Conservation (phyloP, 2,329 filamentous ascomycete species). For the Fusarium cicatricum region DNA sequence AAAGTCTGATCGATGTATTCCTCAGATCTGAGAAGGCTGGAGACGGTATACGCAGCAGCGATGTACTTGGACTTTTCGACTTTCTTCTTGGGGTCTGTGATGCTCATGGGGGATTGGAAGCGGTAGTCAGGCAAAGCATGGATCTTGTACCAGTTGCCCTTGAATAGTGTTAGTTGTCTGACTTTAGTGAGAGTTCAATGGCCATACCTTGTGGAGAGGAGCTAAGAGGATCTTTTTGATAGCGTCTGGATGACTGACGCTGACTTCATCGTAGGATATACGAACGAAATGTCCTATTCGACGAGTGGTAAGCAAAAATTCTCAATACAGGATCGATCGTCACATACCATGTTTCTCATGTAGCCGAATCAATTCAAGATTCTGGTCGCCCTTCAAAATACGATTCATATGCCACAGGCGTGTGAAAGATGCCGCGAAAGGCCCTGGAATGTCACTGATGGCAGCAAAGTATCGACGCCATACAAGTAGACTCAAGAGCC, state of each 20-base stretch:
- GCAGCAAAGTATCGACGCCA: slow-evolving; percentile 1
- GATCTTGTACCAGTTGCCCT: slow-evolving; percentile 23
- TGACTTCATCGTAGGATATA: slow-evolving; percentile 7
- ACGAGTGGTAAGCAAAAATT: too few species aligned
- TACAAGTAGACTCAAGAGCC: slow-evolving; percentile 10
- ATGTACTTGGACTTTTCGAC: slow-evolving; percentile 13
- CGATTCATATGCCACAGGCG: slow-evolving; percentile 10
- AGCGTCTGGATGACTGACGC: slow-evolving; percentile 6
- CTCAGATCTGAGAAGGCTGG: slow-evolving; percentile 16
- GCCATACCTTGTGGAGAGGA: slow-evolving; percentile 14
- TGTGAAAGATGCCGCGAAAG: slow-evolving; percentile 8
- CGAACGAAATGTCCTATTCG: slow-evolving; percentile 3
- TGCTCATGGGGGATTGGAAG: slow-evolving; percentile 19
- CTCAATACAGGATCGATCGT: too few species aligned
- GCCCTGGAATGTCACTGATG: slow-evolving; percentile 4
- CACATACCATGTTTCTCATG: slow-evolving; percentile 12
- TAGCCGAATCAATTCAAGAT: slow-evolving; percentile 1
- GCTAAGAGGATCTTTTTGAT: slow-evolving; percentile 2
- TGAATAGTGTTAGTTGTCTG: neutral
- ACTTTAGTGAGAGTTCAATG: neutral
- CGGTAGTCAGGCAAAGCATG: slow-evolving; percentile 20
- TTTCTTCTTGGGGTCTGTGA: slow-evolving; percentile 16
- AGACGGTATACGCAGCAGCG: slow-evolving; percentile 11
- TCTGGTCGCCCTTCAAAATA: slow-evolving; percentile 8
- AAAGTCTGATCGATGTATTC: slow-evolving; percentile 6